phyloP scores from a whole-genome alignment of 345 rosid genomes.

The Clarkia xantiana region DNA sequence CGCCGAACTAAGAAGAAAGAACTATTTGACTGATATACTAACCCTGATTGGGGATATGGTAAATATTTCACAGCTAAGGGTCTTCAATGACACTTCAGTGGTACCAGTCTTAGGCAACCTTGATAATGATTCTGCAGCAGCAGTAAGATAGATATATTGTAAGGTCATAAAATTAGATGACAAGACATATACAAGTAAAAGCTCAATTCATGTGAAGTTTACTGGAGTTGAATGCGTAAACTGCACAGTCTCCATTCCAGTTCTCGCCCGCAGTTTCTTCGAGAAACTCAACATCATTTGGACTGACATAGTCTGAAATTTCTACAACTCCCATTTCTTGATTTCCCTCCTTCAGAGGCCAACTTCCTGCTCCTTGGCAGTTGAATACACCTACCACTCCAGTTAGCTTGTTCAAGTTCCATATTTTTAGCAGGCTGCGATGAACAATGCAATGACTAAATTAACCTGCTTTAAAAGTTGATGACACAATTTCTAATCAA shows the following conservation, averaged over 20 bases:
- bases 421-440: slow-evolving; percentile 48
- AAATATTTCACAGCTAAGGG: slow-evolving; percentile 32
- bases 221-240: slow-evolving; percentile 38
- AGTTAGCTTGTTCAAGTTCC: slow-evolving; percentile 51
- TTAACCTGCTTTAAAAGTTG: neutral
- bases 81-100: slow-evolving; percentile 22
- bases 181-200: neutral
- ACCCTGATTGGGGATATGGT: slow-evolving; percentile 40
- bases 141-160: neutral
- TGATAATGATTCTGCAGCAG: slow-evolving; percentile 20
- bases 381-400: slow-evolving; percentile 53
- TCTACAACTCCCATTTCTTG: slow-evolving; percentile 6
- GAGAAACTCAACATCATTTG: slow-evolving; percentile 35
- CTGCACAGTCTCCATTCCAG: slow-evolving; percentile 43
- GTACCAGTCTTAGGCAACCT: slow-evolving; percentile 24
- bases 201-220: slow-evolving; percentile 1
- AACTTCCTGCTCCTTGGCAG: slow-evolving; percentile 57
- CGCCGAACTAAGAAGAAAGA: too few species aligned
- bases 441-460: neutral
- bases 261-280: slow-evolving; percentile 27
- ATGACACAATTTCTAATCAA: too few species aligned
- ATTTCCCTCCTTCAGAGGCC: slow-evolving; percentile 30
- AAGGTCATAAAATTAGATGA: too few species aligned
- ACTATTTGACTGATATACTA: too few species aligned
- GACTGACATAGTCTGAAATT: slow-evolving; percentile 25